Base-by-base conservation (phyloP, 140 eudicot species). In the Stevia rebaudiana region DNA sequence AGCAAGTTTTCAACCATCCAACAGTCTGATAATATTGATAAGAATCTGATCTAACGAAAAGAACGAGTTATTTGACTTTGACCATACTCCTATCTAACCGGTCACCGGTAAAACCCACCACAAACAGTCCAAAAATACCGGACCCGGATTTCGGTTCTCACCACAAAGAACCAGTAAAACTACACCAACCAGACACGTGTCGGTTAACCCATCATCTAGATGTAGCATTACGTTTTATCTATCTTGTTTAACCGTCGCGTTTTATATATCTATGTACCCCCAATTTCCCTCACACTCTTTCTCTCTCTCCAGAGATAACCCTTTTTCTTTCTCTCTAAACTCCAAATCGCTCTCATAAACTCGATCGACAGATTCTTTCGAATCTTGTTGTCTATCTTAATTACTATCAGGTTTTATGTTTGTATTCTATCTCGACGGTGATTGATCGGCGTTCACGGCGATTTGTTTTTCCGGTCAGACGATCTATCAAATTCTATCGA, bases 31-130 rank as follows among this genome's bases (percentile, higher is more conserved):
- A 13, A 35, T 18, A 48, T 11, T 55, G 37, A 21, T 23, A 60
- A 49, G 28, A 21, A 16, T 51, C n/a, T 28, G 35, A 39, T 61
- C 25, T 19, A 25, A 10, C 5, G 49, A 37, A 51, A 55, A 6
- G 61, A 54, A 54, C 42, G 22, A 25, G 33, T 36, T 11, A 18
- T 49, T n/a, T 68, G 75, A 74, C 58, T 74, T 67, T 74, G 79
- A 74, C 75, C 70, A 48, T 0, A 11, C 16, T 46, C 44, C 74
- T 35, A 15, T 35, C 51, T 4, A 50, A 75, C 79, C 74, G 74
- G 62, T 46, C 7, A 74, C 79, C 79, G 79, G 79, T 49, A 74
- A 65, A 74, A 55, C 78, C 63, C 73, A 74, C 73, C 78, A 49
- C 63, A 65, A 65, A 74, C 31, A 49, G 47, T 48, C 73, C 61